phyloP scores from a whole-genome alignment of 169 alveolate species.

The Fabrea salina region DNA sequence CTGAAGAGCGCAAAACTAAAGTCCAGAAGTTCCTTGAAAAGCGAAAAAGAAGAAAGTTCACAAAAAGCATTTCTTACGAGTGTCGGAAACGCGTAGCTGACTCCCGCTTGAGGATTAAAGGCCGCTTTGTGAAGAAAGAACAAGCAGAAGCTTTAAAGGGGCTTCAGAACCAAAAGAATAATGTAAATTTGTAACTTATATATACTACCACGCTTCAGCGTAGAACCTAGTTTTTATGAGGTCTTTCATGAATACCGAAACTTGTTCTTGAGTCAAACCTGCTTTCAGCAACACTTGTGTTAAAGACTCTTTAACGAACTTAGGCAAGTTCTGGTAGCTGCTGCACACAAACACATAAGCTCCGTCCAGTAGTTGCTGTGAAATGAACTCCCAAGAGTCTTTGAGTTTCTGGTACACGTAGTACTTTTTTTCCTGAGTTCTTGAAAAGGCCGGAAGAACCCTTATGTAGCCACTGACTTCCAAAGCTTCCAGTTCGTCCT shows the following conservation, averaged over 20 bases:
- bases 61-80: slow-evolving; percentile 48
- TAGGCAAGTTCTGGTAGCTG: neutral
- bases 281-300: neutral
- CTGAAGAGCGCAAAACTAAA: too few relatives aligned
- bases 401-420: neutral
- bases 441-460: neutral
- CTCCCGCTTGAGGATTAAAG: slow-evolving; percentile 51
- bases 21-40: too few relatives aligned
- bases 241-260: too few relatives aligned
- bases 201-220: too few relatives aligned
- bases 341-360: slow-evolving; percentile 18
- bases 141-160: too few relatives aligned
- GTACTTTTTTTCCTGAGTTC: neutral
- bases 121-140: slow-evolving; percentile 47
- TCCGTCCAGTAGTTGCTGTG: neutral
- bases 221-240: too few relatives aligned
- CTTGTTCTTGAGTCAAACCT: neutral
- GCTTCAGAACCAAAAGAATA: too few relatives aligned
- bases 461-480: neutral
- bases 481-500: slow-evolving; percentile 9
- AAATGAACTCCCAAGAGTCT: neutral
- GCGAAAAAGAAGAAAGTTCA: too few relatives aligned
- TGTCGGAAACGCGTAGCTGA: slow-evolving; percentile 60
- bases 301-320: neutral
- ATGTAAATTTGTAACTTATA: too few relatives aligned